phyloP scores from a whole-genome alignment of 352 stramenopile species.

The Elongisporangium prolatum region DNA sequence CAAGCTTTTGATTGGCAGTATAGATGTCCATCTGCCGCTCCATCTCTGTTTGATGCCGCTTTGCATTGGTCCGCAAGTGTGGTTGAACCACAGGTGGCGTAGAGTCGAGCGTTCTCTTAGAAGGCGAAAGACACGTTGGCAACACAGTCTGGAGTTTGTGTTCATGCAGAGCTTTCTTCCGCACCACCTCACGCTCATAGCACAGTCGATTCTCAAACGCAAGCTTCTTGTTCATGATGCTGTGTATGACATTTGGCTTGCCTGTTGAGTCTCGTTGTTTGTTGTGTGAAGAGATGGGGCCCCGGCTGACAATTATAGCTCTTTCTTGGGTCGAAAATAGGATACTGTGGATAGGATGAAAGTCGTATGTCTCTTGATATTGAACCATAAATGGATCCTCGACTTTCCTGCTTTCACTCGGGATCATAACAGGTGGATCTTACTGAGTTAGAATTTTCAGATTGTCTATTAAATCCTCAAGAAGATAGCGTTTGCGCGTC shows the following conservation, averaged over 20 bases:
- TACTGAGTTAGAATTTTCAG: no score
- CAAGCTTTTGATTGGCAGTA: constrained; percentile 63
- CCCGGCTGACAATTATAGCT: background rate
- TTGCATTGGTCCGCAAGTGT: constrained; percentile 51
- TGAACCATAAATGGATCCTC: no score
- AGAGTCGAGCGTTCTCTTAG: constrained; percentile 58
- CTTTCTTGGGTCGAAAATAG: background rate
- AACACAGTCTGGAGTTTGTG: constrained; percentile 58
- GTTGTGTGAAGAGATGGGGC: background rate
- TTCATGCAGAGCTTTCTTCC: constrained; percentile 58
- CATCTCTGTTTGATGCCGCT: constrained; percentile 52
- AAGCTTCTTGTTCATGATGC: constrained; percentile 66
- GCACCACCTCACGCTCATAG: constrained; percentile 71
- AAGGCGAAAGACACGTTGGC: constrained; percentile 53
- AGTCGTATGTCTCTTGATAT: no score
- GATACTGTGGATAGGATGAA: background rate
- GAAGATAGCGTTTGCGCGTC: no score
- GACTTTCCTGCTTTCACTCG: no score
- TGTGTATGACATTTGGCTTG: background rate
- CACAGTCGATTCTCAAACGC: constrained; percentile 79
- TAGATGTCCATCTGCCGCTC: constrained; percentile 63
- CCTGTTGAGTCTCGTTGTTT: background rate
- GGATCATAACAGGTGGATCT: no score
- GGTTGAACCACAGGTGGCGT: constrained; percentile 31
- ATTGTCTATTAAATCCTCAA: no score